These are phyloP conservation scores for Acanthamoeba divionensis DNA, from an alignment of 208 protist species.

Conservation along the genomic window DNA sequence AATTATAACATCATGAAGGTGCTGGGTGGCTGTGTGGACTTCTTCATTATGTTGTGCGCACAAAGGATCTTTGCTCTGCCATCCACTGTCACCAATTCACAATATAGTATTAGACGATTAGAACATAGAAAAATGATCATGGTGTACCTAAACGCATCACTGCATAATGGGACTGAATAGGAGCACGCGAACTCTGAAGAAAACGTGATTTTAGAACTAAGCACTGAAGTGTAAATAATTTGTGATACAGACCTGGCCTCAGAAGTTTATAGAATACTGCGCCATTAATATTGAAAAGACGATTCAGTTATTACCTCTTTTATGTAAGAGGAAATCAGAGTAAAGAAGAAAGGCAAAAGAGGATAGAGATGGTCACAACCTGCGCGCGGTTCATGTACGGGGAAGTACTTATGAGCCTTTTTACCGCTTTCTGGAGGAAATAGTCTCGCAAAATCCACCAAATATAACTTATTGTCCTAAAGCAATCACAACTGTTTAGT, in stretches of 20 bases:
- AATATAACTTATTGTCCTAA: not conserved
- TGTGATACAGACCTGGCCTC: not conserved
- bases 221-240: not conserved
- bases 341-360: not conserved
- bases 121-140: not conserved
- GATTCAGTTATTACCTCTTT: not conserved
- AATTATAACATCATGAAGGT: not conserved
- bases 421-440: not conserved
- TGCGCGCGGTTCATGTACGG: not conserved
- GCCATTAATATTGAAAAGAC: not conserved
- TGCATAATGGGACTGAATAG: slow-evolving; percentile 15
- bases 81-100: not conserved
- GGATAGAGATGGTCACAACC: not conserved
- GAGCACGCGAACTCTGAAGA: not conserved
- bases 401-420: not conserved
- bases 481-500: not conserved
- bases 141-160: slow-evolving; percentile 28
- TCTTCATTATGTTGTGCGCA: not conserved
- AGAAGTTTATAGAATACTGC: slow-evolving; percentile 41
- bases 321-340: not conserved
- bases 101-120: not conserved
- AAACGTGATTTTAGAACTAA: not conserved
- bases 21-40: not conserved
- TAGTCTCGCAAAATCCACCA: slow-evolving; percentile 20
- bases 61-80: slow-evolving; percentile 8